These are phyloP conservation scores for Fusarium marasasianum DNA, from an alignment of 2,329 filamentous ascomycete species.

Conservation along the genomic window DNA sequence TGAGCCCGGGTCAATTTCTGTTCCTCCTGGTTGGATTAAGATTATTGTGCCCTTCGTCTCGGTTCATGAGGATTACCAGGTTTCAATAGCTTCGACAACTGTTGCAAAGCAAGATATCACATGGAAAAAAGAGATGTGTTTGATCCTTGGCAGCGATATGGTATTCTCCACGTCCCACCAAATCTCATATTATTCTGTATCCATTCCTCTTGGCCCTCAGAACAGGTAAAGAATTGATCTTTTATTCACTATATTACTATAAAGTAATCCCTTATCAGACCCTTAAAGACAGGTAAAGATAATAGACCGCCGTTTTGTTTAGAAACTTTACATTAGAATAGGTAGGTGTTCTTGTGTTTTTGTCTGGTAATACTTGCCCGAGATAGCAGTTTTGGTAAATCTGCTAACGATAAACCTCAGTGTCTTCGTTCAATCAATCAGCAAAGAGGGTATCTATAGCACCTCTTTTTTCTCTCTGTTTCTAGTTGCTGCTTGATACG, in stretches of 20 bases:
- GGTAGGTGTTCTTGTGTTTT: too few species aligned
- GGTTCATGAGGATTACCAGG: accelerated
- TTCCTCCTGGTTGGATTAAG: not conserved
- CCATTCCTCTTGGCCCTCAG: not conserved
- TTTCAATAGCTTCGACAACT: not conserved
- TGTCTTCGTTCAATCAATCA: too few species aligned
- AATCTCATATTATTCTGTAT: not conserved
- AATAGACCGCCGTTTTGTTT: accelerated
- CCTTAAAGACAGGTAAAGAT: too few species aligned
- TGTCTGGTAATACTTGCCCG: too few species aligned
- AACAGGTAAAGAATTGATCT: not conserved
- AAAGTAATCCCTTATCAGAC: accelerated
- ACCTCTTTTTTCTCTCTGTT: too few species aligned
- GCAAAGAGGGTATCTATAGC: too few species aligned
- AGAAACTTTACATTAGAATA: too few species aligned
- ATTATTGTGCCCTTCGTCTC: not conserved
- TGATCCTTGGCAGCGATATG: not conserved
- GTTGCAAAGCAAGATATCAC: not conserved
- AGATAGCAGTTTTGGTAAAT: too few species aligned
- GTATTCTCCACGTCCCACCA: not conserved
- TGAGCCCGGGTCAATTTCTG: not conserved
- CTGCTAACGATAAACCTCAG: too few species aligned
- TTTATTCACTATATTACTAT: accelerated
- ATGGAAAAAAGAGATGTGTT: accelerated
- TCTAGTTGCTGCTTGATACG: accelerated